These are phyloP conservation scores for Nothophaeocryptopus gaeumannii DNA, from an alignment of 2,329 filamentous ascomycete genomes.

Conservation along the genomic window DNA sequence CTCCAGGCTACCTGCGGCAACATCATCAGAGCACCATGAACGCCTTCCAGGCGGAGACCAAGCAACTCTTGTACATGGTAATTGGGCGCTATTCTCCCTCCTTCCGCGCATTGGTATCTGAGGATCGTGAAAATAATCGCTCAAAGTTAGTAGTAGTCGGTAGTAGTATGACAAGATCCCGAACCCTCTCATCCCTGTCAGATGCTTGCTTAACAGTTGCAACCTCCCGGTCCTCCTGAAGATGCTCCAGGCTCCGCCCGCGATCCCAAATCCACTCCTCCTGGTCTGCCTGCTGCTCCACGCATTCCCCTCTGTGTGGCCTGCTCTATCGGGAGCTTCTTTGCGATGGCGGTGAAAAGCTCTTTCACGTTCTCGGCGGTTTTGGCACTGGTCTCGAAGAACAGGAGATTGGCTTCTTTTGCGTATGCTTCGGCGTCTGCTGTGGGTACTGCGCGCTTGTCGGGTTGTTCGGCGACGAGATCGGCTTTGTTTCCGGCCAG, in stretches of 20 bases:
- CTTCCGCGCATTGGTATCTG: slow-evolving; percentile 2
- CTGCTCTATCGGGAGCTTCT: slow-evolving; percentile 95
- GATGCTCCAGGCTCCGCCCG: slow-evolving; percentile 60
- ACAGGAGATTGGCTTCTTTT: slow-evolving; percentile 85
- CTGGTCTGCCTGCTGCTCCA: slow-evolving; percentile 53
- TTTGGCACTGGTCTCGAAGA: slow-evolving; percentile 98
- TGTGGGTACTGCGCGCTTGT: slow-evolving; percentile 87
- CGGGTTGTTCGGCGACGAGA: slow-evolving; percentile 87
- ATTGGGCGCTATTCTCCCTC: not conserved
- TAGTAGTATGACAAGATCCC: too few species aligned
- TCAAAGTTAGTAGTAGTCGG: not conserved
- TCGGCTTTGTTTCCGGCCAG: slow-evolving; percentile 97
- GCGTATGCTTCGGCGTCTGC: slow-evolving; percentile 95
- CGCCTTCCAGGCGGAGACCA: too few species aligned
- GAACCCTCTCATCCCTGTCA: not conserved
- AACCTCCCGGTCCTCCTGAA: slow-evolving; percentile 55
- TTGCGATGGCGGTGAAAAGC: slow-evolving; percentile 94
- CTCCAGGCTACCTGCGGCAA: too few species aligned
- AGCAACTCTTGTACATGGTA: too few species aligned
- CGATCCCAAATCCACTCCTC: slow-evolving; percentile 65
- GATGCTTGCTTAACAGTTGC: slow-evolving; percentile 56
- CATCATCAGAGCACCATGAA: too few species aligned
- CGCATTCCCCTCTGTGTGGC: slow-evolving; percentile 85
- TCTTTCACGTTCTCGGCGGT: slow-evolving; percentile 94
- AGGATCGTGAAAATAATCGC: not conserved